phyloP scores from a whole-genome alignment of 257 asterid genomes.

The Euphrasia confusa region DNA sequence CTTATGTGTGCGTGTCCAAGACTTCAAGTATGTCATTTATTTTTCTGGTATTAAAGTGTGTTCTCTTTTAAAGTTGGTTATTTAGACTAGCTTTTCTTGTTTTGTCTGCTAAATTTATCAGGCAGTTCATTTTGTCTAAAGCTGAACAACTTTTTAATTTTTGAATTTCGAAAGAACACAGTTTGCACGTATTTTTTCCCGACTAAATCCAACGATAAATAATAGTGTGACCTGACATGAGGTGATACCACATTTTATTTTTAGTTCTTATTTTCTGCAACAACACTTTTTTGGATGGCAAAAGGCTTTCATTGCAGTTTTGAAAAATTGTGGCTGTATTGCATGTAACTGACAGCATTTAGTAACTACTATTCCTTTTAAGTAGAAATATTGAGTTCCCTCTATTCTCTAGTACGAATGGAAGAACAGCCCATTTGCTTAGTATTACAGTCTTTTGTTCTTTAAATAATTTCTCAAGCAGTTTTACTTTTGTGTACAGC shows the following conservation, averaged over 20 bases:
- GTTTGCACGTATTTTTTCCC: neutral
- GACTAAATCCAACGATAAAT: neutral
- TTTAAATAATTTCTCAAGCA: conserved; percentile 17
- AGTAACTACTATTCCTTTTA: neutral
- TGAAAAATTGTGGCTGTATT: conserved; percentile 7
- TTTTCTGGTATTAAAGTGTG: conserved; percentile 7
- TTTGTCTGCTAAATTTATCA: neutral
- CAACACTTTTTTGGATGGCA: neutral
- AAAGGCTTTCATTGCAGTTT: conserved; percentile 8
- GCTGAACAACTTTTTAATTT: conserved; percentile 4
- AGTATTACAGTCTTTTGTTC: neutral
- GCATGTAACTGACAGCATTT: conserved; percentile 16
- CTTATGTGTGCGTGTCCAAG: conserved; percentile 73
- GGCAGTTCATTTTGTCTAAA: conserved; percentile 3
- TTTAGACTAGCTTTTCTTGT: conserved; percentile 10
- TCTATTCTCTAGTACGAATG: neutral
- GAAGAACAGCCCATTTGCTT: conserved; percentile 10
- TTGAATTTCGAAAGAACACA: conserved; percentile 9
- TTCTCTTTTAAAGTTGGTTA: neutral
- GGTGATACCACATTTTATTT: conserved; percentile 10
- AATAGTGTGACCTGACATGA: conserved; percentile 9
- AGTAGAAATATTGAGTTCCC: conserved; percentile 7
- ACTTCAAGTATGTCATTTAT: conserved; percentile 56
- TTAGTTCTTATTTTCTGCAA: conserved; percentile 12
- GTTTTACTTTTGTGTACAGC: conserved; percentile 41